Percentiles rank a stretch among this genome's conserved stretches.
phyloP scores from a whole-genome alignment of 495 filamentous ascomycete genomes.

The Xylaria telfairii region DNA sequence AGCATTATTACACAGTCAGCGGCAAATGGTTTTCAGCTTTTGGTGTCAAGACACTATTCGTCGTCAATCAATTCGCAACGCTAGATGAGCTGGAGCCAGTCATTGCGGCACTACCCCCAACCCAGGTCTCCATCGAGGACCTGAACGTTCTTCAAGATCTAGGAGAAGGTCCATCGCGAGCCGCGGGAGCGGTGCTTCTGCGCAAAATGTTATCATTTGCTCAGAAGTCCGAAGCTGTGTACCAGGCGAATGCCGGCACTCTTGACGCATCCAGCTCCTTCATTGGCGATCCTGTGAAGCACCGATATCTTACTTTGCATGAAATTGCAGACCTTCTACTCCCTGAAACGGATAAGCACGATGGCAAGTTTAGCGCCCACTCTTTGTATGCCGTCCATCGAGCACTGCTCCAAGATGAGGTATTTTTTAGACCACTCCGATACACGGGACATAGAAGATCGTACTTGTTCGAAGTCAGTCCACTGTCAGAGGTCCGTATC shows the following conservation, averaged over 20 bases:
- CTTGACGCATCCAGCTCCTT: constrained; percentile 57
- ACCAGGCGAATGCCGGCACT: constrained; percentile 54
- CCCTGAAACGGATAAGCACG: constrained; percentile 51
- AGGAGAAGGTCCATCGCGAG: constrained; percentile 58
- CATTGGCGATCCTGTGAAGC: constrained; percentile 55
- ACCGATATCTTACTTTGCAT: constrained; percentile 63
- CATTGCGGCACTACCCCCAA: constrained; percentile 64
- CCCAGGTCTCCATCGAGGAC: constrained; percentile 44
- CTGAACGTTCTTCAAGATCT: constrained; percentile 55
- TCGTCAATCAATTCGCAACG: constrained; percentile 67
- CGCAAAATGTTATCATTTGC: constrained; percentile 60
- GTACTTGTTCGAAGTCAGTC: constrained; percentile 46
- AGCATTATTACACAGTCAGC: constrained; percentile 74
- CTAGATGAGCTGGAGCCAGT: constrained; percentile 63
- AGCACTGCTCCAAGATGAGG: constrained; percentile 61
- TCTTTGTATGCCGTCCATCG: constrained; percentile 74
- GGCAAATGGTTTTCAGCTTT: constrained; percentile 74
- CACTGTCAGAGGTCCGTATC: constrained; percentile 37
- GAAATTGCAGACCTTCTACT: constrained; percentile 64
- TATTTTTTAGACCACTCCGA: constrained; percentile 51
- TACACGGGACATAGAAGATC: constrained; percentile 43
- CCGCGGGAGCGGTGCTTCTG: constrained; percentile 56
- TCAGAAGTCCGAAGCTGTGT: constrained; percentile 55
- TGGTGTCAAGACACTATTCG: constrained; percentile 58
- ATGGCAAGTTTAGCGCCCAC: constrained; percentile 53